Evolutionary conservation across 495 filamentous ascomycete species (phyloP).

Genomic region (Hypoxylon subgilvum): DNA sequence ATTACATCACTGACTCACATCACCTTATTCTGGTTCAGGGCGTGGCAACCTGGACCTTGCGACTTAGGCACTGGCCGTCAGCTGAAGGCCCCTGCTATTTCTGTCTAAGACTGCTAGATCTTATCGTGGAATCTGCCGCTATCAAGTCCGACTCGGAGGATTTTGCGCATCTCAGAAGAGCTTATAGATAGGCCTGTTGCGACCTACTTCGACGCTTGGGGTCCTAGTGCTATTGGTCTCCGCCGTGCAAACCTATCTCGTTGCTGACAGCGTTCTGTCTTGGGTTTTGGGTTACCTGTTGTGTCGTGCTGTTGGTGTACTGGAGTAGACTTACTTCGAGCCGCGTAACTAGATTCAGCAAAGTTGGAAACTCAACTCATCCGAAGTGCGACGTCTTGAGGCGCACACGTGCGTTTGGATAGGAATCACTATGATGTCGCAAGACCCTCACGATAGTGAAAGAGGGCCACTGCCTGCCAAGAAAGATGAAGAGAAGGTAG

Average conservation of each 20-base stretch:
- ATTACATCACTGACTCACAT: slow-evolving; percentile 35
- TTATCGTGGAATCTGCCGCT: not conserved
- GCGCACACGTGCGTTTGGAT: not conserved
- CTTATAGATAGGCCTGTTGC: slow-evolving; percentile 10
- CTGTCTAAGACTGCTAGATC: not conserved
- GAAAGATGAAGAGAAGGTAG: slow-evolving; percentile 18
- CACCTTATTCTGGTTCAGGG: too few species aligned
- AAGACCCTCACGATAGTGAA: not conserved
- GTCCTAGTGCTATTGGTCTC: not conserved
- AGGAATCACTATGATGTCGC: slow-evolving; percentile 2
- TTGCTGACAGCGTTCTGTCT: not conserved
- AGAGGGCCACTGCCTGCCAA: not conserved
- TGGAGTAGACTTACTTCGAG: too few species aligned
- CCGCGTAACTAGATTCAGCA: not conserved
- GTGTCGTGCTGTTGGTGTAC: too few species aligned
- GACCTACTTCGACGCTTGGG: not conserved
- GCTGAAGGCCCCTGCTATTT: not conserved
- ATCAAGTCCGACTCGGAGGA: slow-evolving; percentile 11
- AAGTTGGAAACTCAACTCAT: not conserved
- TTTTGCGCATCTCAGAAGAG: slow-evolving; percentile 10
- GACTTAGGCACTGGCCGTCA: too few species aligned
- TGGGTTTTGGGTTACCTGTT: too few species aligned
- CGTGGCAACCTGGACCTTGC: not conserved
- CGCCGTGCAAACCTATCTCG: not conserved
- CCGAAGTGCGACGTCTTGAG: not conserved